Evolutionary conservation across 495 filamentous ascomycete species (phyloP), one percentile per base, ranked within the genome.

Genomic region (Daldinia grandis): DNA sequence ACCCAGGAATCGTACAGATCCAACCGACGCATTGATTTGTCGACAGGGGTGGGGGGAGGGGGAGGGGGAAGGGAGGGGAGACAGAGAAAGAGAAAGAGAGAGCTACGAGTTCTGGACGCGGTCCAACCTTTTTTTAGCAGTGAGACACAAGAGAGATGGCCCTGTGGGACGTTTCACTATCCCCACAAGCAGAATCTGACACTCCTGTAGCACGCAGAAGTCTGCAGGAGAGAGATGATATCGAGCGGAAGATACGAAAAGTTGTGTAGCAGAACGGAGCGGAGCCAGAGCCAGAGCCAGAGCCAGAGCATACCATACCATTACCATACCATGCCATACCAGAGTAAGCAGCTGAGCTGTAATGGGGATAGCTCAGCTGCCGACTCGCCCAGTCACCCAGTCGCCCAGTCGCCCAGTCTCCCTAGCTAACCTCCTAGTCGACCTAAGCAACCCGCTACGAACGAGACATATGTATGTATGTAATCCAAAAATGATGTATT

Each of bases 131-230:
- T 58, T 57, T 51, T 50, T 38, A 40, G 37, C 24, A 59, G 25
- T 54, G 59, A 68, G 56, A 61, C 40, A 37, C n/a, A 24, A 59
- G 54, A 56, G 53, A 58, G 14, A 44, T 28, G 62, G 58, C 31
- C 31, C 65, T 50, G 70, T 73, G 70, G 19, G 55, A 73, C 70
- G 70, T 73, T 73, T 55, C 70, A 73, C 70, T 37, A 62, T 71
- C 70, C 62, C 70, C 70, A 69, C 70, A n/a, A n/a, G n/a, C n/a
- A 64, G 70, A 73, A 62, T 73, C 70, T 73, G 70, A 73, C 70
- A 69, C 65, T 68, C 50, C 19, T 31, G 64, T 72, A 28, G 62
- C 58, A 72, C 64, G 55, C 56, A 51, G 30, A 42, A 49, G n/a
- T 69, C 49, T 73, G 65, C 62, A 66, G 55, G 69, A 62, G 64